Base-by-base conservation (phyloP, 163 green algal species). In the Scenedesmus sp. region DNA sequence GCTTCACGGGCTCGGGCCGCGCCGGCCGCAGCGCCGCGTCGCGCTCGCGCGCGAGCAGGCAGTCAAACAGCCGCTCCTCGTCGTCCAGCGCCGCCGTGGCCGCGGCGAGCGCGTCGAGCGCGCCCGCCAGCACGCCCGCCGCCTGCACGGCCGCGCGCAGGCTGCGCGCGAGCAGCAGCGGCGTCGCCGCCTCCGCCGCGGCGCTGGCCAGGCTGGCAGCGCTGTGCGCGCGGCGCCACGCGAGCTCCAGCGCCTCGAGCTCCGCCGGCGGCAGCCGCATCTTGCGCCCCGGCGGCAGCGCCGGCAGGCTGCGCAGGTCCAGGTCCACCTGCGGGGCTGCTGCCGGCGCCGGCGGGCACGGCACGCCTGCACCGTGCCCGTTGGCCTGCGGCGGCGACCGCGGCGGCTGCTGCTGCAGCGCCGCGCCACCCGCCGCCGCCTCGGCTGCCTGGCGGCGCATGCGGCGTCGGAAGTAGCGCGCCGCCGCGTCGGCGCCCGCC, bases 181-280 rank as follows among this genome's bases (percentile, higher is more conserved):
- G 89, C 0, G 72, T 85, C 3, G 83, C 84, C 1, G 88, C 84
- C 15, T 95, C 90, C 1, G 83, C 86, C 47, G 83, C 84, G 2
- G 90, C 67, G 36, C 66, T 45, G 6, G 88, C 89, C 53, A 95
- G 85, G 44, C 78, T 70, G 2, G 87, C 91, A 1, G 83, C 87
- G 2, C 83, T 86, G 44, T 91, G 82, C 11, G 84, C 66, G 4
- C 85, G 78, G 7, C 85, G 69, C 39, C 84, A 85, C 26, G 78
- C 70, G 42, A 81, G 28, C 15, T 89, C 82, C n/a, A 88, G 24
- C 0, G 60, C 54, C 17, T 87, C 90, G 13, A 83, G 45, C 65
- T 92, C 76, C 22, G 33, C 48, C 1, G 13, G 20, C 7, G 45
- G 60, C 74, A 92, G 56, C 53, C 29, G 26, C 36, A 88, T 44